Percentiles rank a stretch among this genome's conserved stretches.
Conservation (phyloP, 345 rosid species). For the Euphorbia pulcherrima region DNA sequence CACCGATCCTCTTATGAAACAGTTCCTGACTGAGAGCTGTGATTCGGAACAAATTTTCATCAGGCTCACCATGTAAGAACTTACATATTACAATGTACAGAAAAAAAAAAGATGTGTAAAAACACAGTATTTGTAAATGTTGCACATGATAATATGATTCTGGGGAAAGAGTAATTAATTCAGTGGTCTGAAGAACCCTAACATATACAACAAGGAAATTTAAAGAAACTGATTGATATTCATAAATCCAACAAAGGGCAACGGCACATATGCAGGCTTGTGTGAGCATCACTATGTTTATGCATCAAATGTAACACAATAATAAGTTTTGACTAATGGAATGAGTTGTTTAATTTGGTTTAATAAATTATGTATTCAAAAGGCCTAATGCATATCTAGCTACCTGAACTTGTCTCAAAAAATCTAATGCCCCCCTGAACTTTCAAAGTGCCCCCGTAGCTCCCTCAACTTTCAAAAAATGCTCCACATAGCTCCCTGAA, state of each 20-base stretch:
- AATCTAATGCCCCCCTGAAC: too few species aligned
- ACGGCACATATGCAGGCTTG: neutral
- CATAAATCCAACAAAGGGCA: neutral
- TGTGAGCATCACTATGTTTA: neutral
- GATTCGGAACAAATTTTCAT: slow-evolving; percentile 21
- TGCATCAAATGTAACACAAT: neutral
- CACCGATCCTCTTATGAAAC: slow-evolving; percentile 98
- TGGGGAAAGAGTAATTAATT: neutral
- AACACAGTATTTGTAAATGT: neutral
- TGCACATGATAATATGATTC: neutral
- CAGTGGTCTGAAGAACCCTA: neutral
- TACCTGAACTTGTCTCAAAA: too few species aligned
- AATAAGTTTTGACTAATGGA: neutral
- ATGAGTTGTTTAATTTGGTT: neutral
- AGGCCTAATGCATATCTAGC: too few species aligned
- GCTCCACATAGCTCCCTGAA: too few species aligned
- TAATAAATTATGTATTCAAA: neutral
- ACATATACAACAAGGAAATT: neutral
- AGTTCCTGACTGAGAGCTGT: slow-evolving; percentile 97
- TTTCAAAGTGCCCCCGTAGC: too few species aligned
- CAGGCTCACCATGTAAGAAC: slow-evolving; percentile 2
- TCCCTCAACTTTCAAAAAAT: too few species aligned
- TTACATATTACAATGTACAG: neutral
- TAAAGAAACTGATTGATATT: neutral
- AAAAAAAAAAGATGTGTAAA: neutral